A percentile compares a stretch with the other conserved stretches of the same genome.
phyloP scores from a whole-genome alignment of 179 eudicot genomes.

The Patellifolia procumbens region DNA sequence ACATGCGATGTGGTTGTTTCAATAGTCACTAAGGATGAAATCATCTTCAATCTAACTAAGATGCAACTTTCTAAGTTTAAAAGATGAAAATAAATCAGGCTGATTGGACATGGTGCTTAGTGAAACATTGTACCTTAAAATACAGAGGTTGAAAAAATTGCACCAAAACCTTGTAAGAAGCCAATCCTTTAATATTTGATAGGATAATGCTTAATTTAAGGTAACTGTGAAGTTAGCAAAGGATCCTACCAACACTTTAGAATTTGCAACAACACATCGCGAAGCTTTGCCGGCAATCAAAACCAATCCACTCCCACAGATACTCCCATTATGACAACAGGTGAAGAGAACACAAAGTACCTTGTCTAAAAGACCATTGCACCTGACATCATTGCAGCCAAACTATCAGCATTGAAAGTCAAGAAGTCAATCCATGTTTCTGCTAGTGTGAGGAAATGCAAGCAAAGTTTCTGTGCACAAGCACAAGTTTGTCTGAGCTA shows the following conservation, averaged over 20 bases:
- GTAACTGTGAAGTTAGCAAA: slow-evolving; percentile 12
- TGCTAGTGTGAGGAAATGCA: background rate
- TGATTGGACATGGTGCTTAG: too few species aligned
- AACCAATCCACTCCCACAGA: background rate
- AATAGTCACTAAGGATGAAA: background rate
- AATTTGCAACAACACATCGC: background rate
- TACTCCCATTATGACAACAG: slow-evolving; percentile 1
- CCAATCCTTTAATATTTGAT: too few species aligned
- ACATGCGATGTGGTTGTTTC: background rate
- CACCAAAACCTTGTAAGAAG: too few species aligned
- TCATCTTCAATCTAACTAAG: background rate
- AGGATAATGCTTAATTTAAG: background rate
- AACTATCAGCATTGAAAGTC: slow-evolving; percentile 21
- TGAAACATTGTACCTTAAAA: too few species aligned
- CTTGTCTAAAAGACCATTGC: slow-evolving; percentile 24
- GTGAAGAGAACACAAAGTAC: slow-evolving; percentile 24
- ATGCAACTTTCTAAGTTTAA: too few species aligned
- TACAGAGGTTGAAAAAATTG: too few species aligned
- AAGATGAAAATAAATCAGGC: too few species aligned
- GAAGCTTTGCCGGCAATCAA: background rate
- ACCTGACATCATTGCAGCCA: slow-evolving; percentile 24
- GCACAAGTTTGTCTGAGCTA: slow-evolving; percentile 13
- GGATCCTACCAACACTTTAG: background rate
- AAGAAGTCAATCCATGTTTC: slow-evolving; percentile 6
- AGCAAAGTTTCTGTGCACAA: slow-evolving; percentile 8